Percentiles rank a stretch among this genome's conserved stretches.
Evolutionary conservation across 2,329 filamentous ascomycete genomes (phyloP).

Genomic region (Diplodia scrobiculata): DNA sequence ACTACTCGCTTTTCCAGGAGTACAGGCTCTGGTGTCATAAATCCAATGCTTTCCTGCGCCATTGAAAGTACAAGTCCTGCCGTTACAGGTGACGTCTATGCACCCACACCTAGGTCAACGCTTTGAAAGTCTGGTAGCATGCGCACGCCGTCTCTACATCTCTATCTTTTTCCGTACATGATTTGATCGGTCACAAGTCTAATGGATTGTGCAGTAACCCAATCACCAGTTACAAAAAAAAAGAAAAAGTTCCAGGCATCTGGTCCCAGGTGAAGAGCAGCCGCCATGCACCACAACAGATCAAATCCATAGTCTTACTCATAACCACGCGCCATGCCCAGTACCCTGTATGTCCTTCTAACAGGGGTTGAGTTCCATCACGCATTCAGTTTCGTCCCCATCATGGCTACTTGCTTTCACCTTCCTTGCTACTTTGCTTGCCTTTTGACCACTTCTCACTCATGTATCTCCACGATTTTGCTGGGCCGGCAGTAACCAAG

Average conservation of each 20-base stretch:
- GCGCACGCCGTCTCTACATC: not conserved
- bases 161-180: not conserved
- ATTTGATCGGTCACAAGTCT: slow-evolving; percentile 11
- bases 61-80: not conserved
- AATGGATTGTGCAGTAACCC: not conserved
- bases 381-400: not conserved
- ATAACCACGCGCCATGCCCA: not conserved
- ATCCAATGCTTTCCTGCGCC: too few species aligned
- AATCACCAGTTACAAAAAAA: not conserved
- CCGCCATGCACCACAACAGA: not conserved
- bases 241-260: not conserved
- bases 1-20: too few species aligned
- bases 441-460: slow-evolving; percentile 68
- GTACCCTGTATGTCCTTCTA: not conserved
- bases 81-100: not conserved
- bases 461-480: slow-evolving; percentile 72
- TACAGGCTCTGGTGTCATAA: too few species aligned
- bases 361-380: slow-evolving; percentile 9
- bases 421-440: slow-evolving; percentile 20
- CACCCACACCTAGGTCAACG: not conserved
- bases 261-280: not conserved
- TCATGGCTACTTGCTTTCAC: slow-evolving; percentile 13
- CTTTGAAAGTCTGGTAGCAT: not conserved
- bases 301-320: not conserved
- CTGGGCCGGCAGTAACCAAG: slow-evolving; percentile 72